Base-by-base conservation (phyloP, 495 filamentous ascomycete genomes). In the Aspergillus wentii region DNA sequence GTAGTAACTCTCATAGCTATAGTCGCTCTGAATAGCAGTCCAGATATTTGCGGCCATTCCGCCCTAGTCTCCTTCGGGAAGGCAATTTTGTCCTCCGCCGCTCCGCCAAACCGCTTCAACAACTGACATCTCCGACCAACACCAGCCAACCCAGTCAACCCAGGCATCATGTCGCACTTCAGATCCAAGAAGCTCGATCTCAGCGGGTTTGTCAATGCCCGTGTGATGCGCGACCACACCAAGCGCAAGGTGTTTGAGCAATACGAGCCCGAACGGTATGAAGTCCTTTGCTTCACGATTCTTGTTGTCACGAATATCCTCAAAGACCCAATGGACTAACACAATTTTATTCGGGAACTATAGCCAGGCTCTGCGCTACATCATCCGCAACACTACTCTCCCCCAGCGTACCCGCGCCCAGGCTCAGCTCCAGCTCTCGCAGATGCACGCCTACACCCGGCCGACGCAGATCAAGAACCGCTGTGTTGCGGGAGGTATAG, bases 321-420 rank as follows among this genome's bases (percentile, higher is more conserved):
- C n/a, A n/a, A n/a, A n/a, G n/a, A n/a, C n/a, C n/a, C n/a, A n/a
- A n/a, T n/a, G n/a, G n/a, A n/a, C n/a, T n/a, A n/a, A n/a, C n/a
- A n/a, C n/a, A n/a, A n/a, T n/a, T n/a, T n/a, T n/a, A n/a, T n/a
- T n/a, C n/a, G n/a, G n/a, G n/a, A 8, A 16, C 25, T 48, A 51
- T 44, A 94, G 92, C 58, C 92, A 98, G 85, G 92, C 94, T 18
- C 83, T 97, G 33, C 85, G 92, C 48, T 96, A 94, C 65, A 79
- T 94, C 47, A 83, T 94, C 62, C 87, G 84, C 58, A 98, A 98
- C 63, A 91, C 89, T 17, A 81, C 77, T 8, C 82, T 98, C 14
- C 82, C 89, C 5, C 69, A 77, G 33, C 80, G 90, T 46, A 79
- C 79, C 17, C 81, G 92, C 45, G 88, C 86, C 37, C 83, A 88